Evolutionary conservation across 331 rosid genomes (phyloP).

Genomic region (Ulmus americana): DNA sequence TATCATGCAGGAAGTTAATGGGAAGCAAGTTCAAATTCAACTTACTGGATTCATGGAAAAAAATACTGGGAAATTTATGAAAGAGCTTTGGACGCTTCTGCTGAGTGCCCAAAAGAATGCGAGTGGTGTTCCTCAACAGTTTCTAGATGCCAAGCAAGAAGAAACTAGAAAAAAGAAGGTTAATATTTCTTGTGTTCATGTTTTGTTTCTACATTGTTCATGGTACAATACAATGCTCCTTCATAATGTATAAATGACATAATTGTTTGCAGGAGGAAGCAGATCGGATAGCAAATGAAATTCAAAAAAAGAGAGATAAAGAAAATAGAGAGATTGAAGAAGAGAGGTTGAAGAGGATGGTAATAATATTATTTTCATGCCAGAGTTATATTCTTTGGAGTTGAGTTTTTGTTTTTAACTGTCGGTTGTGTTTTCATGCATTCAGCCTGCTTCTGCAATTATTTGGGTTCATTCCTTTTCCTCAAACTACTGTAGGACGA

Average conservation of each 20-base stretch:
- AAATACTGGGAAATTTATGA: constrained; percentile 94
- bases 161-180: constrained; percentile 83
- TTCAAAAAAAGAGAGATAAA: constrained; percentile 74
- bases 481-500: constrained; percentile 99
- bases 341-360: constrained; percentile 76
- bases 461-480: constrained; percentile 99
- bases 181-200: constrained; percentile 4
- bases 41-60: constrained; percentile 98
- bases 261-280: constrained; percentile 63
- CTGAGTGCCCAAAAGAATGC: constrained; percentile 89
- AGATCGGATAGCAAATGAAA: constrained; percentile 71
- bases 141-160: constrained; percentile 92
- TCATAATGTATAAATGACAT: constrained; percentile 15
- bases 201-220: constrained; percentile 14
- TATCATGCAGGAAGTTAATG: constrained; percentile 66
- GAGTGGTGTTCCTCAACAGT: constrained; percentile 96
- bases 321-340: constrained; percentile 68
- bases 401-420: constrained; percentile 72
- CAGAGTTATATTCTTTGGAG: constrained; percentile 50
- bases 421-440: constrained; percentile 68
- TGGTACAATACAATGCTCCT: constrained; percentile 3
- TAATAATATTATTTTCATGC: constrained; percentile 60
- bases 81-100: constrained; percentile 88
- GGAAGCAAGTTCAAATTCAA: constrained; percentile 86
- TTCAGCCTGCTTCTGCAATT: constrained; percentile 99